These are phyloP conservation scores for Tolypocladium nubicola DNA, from an alignment of 2,329 filamentous ascomycete species.

Conservation along the genomic window DNA sequence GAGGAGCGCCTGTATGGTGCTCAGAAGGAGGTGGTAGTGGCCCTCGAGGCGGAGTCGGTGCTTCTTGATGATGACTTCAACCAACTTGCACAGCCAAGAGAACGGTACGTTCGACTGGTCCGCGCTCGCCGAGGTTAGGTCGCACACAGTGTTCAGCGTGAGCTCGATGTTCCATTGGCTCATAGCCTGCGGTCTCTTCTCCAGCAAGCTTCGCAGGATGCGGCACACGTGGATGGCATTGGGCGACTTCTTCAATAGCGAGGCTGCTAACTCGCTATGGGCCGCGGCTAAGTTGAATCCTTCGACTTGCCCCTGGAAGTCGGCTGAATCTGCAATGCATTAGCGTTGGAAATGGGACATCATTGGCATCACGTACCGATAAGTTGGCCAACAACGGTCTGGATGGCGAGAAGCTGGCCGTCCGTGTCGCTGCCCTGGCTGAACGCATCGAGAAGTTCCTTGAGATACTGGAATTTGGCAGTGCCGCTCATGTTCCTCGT, in stretches of 20 bases:
- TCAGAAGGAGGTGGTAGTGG: constrained; percentile 48
- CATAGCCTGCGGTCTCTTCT: constrained; percentile 38
- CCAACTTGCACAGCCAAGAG: constrained; percentile 38
- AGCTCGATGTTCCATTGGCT: constrained; percentile 48
- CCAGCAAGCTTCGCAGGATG: constrained; percentile 34
- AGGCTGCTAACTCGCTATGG: constrained; percentile 29
- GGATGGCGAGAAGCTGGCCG: constrained; percentile 33
- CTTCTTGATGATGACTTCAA: constrained; percentile 46
- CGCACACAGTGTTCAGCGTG: constrained; percentile 34
- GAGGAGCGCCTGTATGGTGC: constrained; percentile 45
- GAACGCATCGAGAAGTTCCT: constrained; percentile 23
- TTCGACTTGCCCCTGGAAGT: constrained; percentile 14
- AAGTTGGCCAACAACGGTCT: constrained; percentile 28
- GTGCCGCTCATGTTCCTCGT: constrained; percentile 19
- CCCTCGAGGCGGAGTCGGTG: constrained; percentile 51
- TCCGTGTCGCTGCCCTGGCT: constrained; percentile 18
- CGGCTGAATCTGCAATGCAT: constrained; percentile 14
- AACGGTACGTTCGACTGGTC: constrained; percentile 26
- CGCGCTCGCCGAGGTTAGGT: constrained; percentile 18
- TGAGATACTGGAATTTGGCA: constrained; percentile 26
- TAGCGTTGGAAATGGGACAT: constrained; percentile 5
- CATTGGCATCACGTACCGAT: constrained; percentile 18
- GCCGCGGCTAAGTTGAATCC: constrained; percentile 27
- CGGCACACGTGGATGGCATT: constrained; percentile 29
- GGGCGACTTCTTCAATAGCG: constrained; percentile 18